Base-by-base conservation (phyloP, 2,329 filamentous ascomycete genomes). In the Chlorencoelia australis region DNA sequence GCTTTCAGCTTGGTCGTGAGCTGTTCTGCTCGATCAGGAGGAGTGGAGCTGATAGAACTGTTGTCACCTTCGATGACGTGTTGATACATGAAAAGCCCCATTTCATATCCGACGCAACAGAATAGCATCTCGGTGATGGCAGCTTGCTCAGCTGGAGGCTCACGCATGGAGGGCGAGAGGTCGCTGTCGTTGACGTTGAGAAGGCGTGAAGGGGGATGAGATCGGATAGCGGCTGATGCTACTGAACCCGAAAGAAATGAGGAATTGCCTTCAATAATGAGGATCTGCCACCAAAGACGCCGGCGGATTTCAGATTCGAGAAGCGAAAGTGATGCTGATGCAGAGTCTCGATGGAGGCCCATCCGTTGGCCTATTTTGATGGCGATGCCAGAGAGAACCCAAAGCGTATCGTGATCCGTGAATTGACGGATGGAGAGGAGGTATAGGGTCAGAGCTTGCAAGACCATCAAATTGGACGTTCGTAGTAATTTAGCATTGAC, bases 291-390 rank as follows among this genome's bases (percentile, higher is more conserved):
- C 76, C 77, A 82, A 13, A 80, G 62, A 4, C 77, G 64, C 27
- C 77, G 63, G n/a, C 76, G 67, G 65, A 81, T 80, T 51, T 82
- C 75, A 2, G 71, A 71, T 47, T 81, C 75, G 46, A 79, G 79
- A 0, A 75, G 72, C 0, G 68, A 63, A 2, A 80, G 60, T 1
- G 67, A 68, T 4, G 75, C 60, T 13, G 59, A 54, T 41, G 69
- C 68, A 22, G 75, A 77, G 42, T 82, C 76, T 9, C 72, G 66
- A 43, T 80, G 75, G 31, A 80, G 64, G 1, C 77, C 77, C 66
- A 82, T 76, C 50, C 77, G 76, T 50, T 79, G 73, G 1, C 74
- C 76, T 34, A 81, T 73, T n/a, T 77, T 68, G 20, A 82, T 64
- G 4, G 73, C 63, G 13, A 74, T 62, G 4, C 75, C 75, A 36